Evolutionary conservation across 768 basidiomycete species (phyloP), one percentile per base, ranked within the genome.

Genomic region (Suillus hirtellus): DNA sequence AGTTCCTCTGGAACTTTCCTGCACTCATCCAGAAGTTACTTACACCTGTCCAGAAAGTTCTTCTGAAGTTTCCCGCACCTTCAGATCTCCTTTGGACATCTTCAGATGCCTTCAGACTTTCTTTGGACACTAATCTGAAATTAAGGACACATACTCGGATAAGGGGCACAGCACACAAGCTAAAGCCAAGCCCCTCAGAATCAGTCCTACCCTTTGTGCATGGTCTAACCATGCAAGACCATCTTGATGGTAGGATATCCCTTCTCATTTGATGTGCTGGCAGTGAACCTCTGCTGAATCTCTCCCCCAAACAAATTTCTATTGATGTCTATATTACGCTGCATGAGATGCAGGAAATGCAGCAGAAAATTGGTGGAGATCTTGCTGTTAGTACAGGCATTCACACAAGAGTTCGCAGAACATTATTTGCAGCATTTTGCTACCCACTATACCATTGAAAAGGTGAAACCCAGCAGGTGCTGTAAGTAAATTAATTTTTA

Each of bases 321-420:
- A 35, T 64, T 1, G 63, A 64, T 38, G 27, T 64, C 40, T 64
- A 64, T 46, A 31, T 50, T 3, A 50, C 15, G 1, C 49, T 3
- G 1, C 14, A 0, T 0, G 15, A 50, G 49, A 8, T 50, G 49
- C 61, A 54, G 21, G 61, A 62, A 42, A 9, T 8, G 12, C 52
- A 54, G 19, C 50, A 50, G 61, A 4, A 11, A n/a, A 31, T 62
- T 42, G 24, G 49, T 21, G 50, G 52, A 12, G 50, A 62, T 21
- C 5, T 54, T 2, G n/a, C 59, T 15, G 52, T 60, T 64, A 15
- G 47, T 62, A 21, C 64, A 65, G 31, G 60, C 54, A 9, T 65
- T 65, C 27, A 12, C 53, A 40, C 60, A 65, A 49, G 64, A 65
- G n/a, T 61, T 65, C n/a, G 47, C 47, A 9, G 40, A 62, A 19